These are phyloP conservation scores for Backusella australiensis DNA, from an alignment of 192 early-diverging fungal genomes.

Conservation along the genomic window DNA sequence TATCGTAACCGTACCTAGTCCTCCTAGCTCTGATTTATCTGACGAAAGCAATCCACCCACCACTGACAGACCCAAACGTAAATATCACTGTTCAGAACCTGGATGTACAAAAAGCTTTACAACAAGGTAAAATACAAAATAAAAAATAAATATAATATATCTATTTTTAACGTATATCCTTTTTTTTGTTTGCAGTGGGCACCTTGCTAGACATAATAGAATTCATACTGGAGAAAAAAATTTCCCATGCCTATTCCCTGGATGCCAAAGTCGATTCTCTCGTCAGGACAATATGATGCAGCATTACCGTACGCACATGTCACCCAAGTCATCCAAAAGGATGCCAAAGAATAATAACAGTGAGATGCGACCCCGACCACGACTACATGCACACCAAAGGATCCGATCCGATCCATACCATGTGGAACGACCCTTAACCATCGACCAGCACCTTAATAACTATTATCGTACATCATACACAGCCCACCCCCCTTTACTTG, in stretches of 20 bases:
- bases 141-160: neutral
- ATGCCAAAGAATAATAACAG: conserved; percentile 27
- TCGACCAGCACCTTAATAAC: conserved; percentile 38
- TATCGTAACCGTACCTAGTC: neutral
- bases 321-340: conserved; percentile 59
- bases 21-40: neutral
- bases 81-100: conserved; percentile 63
- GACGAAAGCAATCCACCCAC: neutral
- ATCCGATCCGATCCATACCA: conserved; percentile 30
- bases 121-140: conserved; percentile 50
- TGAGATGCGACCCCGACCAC: conserved; percentile 22
- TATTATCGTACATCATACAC: conserved; percentile 18
- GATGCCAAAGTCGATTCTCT: conserved; percentile 73
- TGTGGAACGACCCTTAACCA: conserved; percentile 33
- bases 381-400: conserved; percentile 34
- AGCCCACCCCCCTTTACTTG: neutral
- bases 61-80: conserved; percentile 49
- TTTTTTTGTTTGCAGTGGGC: conserved; percentile 50
- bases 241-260: conserved; percentile 65
- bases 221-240: conserved; percentile 84
- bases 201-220: conserved; percentile 77
- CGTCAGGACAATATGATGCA: conserved; percentile 89
- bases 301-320: conserved; percentile 79
- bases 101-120: conserved; percentile 78
- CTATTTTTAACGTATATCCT: neutral